Evolutionary conservation across 306 rosid species (phyloP).

Genomic region (Vicia villosa): DNA sequence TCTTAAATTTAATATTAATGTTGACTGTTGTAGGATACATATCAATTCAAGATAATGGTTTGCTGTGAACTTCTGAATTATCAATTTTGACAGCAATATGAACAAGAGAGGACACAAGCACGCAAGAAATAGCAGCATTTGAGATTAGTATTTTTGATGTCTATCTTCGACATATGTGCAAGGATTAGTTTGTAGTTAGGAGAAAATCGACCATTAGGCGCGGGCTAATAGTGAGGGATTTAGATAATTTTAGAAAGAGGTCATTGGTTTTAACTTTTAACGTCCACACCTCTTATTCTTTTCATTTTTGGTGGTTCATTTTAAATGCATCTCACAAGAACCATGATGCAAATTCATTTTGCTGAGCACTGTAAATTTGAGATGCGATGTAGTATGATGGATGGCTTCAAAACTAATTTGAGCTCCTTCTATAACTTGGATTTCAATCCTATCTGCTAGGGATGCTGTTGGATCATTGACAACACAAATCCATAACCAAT

Average conservation of each 20-base stretch:
- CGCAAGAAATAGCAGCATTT: conserved; percentile 27
- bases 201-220: not conserved
- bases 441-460: no score
- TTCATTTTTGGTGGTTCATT: conserved; percentile 13
- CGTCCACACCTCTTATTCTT: not conserved
- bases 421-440: no score
- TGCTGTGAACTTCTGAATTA: conserved; percentile 21
- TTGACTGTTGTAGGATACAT: conserved; percentile 38
- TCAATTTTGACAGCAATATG: conserved; percentile 24
- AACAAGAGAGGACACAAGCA: conserved; percentile 21
- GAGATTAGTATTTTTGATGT: conserved; percentile 24
- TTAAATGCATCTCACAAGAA: conserved; percentile 2
- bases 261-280: not conserved
- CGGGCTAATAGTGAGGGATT: not conserved
- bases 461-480: no score
- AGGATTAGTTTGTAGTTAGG: conserved; percentile 30
- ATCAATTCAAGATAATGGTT: conserved; percentile 23
- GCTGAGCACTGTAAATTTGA: conserved; percentile 4
- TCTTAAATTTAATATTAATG: conserved; percentile 23
- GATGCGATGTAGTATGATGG: not conserved
- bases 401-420: no score
- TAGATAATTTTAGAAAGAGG: conserved; percentile 20
- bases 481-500: no score
- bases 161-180: conserved; percentile 17
- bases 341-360: conserved; percentile 26